Evolutionary conservation across 1,284 basidiomycete genomes (phyloP).

Genomic region (Naganishia sp.): DNA sequence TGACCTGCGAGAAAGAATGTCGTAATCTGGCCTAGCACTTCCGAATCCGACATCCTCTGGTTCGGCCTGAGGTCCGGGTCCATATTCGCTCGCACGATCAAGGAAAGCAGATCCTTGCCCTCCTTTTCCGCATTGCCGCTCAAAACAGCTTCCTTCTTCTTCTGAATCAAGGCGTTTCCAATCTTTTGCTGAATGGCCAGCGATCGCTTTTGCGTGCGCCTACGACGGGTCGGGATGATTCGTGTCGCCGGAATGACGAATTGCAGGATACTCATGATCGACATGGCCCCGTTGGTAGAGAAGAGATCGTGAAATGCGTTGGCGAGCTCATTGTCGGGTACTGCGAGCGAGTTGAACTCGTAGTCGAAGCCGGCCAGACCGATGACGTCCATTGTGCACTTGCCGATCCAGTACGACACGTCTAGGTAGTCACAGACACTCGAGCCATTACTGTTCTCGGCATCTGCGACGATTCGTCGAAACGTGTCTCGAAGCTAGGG

Average conservation of each 20-base stretch:
- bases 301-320: conserved; percentile 62
- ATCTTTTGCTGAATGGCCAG: conserved; percentile 11
- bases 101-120: conserved; percentile 50
- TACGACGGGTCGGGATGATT: conserved; percentile 5
- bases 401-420: conserved; percentile 63
- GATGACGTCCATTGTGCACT: conserved; percentile 70
- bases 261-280: conserved; percentile 9
- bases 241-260: background rate
- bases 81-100: conserved; percentile 66
- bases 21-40: conserved; percentile 72
- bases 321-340: conserved; percentile 60
- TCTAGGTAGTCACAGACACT: conserved; percentile 54
- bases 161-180: conserved; percentile 58
- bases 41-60: conserved; percentile 64
- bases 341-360: conserved; percentile 57
- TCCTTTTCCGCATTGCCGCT: conserved; percentile 36
- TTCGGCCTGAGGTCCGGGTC: conserved; percentile 59
- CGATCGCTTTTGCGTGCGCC: conserved; percentile 15
- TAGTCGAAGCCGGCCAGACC: conserved; percentile 71
- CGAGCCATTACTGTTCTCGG: conserved; percentile 7
- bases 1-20: conserved; percentile 66
- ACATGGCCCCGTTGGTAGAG: conserved; percentile 50
- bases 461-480: conserved; percentile 35
- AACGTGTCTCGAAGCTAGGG: conserved; percentile 31
- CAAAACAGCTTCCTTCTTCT: conserved; percentile 54